Evolutionary conservation across 2,329 filamentous ascomycete species (phyloP).

Genomic region (Immersiporthe knoxdaviesiana): DNA sequence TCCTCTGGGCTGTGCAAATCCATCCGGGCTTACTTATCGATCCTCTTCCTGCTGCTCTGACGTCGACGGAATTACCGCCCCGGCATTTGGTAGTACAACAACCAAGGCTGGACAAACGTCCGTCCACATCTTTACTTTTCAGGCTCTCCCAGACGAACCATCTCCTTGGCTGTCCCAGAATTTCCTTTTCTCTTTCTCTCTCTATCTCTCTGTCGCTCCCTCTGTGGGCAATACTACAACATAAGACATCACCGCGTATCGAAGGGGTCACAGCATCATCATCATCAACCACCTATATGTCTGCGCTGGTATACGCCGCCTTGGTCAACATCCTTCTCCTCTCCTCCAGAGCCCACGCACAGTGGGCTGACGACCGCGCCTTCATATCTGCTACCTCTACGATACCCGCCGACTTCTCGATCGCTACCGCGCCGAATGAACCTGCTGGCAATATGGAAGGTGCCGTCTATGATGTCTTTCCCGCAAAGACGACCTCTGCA

Average conservation of each 20-base stretch:
- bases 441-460: slow-evolving; percentile 15
- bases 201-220: neutral
- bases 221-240: neutral
- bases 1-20: slow-evolving; percentile 15
- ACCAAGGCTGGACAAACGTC: neutral
- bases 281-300: slow-evolving; percentile 11
- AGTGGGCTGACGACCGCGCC: slow-evolving; percentile 13
- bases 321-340: slow-evolving; percentile 12
- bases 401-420: slow-evolving; percentile 21
- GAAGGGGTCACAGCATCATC: neutral
- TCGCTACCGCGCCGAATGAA: slow-evolving; percentile 24
- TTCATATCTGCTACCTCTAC: slow-evolving; percentile 11
- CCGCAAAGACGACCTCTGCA: slow-evolving; percentile 12
- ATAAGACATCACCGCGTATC: neutral
- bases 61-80: slow-evolving; percentile 20
- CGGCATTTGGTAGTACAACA: neutral
- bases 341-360: slow-evolving; percentile 9
- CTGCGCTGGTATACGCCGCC: slow-evolving; percentile 17
- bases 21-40: slow-evolving; percentile 13
- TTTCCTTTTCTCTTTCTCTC: no score
- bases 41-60: slow-evolving; percentile 21
- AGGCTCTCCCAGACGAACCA: neutral
- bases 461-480: slow-evolving; percentile 13
- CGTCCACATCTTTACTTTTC: neutral
- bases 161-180: neutral